A percentile compares a stretch with the other conserved stretches of the same genome.
Conservation (phyloP, 345 rosid species). For the Lepidium aucheri region DNA sequence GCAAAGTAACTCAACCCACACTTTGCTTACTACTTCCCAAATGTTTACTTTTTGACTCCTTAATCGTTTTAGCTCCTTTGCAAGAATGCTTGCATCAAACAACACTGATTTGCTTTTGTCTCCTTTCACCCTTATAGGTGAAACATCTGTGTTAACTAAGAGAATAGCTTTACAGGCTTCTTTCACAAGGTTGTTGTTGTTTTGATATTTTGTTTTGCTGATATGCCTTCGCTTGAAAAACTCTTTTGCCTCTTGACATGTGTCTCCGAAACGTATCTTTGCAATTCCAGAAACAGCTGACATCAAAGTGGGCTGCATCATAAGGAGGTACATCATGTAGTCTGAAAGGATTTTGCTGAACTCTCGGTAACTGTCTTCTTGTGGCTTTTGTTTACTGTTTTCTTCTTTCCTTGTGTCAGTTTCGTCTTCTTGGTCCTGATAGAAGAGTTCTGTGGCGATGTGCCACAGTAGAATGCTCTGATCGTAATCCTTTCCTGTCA, state of each 20-base stretch:
- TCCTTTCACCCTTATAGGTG: constrained; percentile 30
- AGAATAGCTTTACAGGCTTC: constrained; percentile 20
- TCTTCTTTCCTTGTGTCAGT: neutral
- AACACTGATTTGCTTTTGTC: constrained; percentile 35
- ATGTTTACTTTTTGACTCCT: neutral
- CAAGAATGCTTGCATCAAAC: constrained; percentile 31
- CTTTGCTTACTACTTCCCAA: constrained; percentile 29
- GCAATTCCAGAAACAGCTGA: constrained; percentile 44
- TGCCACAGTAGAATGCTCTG: constrained; percentile 52
- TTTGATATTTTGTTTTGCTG: neutral
- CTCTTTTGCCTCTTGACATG: constrained; percentile 34
- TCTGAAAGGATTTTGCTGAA: constrained; percentile 45
- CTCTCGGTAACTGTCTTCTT: constrained; percentile 9
- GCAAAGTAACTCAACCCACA: constrained; percentile 30
- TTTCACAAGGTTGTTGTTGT: neutral
- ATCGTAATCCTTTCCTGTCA: constrained; percentile 32
- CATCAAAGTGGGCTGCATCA: constrained; percentile 42
- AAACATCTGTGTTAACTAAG: constrained; percentile 6
- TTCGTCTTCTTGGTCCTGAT: neutral
- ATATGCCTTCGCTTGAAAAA: constrained; percentile 30
- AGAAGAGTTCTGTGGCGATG: constrained; percentile 45
- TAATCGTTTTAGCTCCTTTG: constrained; percentile 10
- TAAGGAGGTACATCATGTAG: constrained; percentile 54
- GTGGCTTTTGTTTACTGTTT: neutral
- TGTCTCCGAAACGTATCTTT: constrained; percentile 43